Conservation (phyloP, 202 grass and related monocot genomes). For the Eragrostis tef region DNA sequence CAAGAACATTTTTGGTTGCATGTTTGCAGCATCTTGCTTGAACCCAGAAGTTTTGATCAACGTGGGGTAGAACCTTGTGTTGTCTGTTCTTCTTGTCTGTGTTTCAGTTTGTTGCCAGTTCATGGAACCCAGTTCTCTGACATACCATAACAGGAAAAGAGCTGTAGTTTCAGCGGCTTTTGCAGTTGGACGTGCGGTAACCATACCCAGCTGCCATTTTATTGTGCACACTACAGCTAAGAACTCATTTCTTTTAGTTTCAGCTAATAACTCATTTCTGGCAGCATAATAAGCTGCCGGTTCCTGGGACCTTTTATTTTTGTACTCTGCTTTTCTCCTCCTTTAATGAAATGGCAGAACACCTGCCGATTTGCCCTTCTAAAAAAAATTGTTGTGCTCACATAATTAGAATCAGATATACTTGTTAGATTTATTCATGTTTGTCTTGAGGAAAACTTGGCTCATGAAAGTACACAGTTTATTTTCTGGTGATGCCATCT, state of each 20-base stretch:
- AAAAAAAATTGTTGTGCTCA: too few relatives aligned
- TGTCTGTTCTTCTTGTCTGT: conserved; percentile 49
- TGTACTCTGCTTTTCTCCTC: too few relatives aligned
- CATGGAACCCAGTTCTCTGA: conserved; percentile 29
- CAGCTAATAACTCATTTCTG: too few relatives aligned
- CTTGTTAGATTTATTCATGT: neutral
- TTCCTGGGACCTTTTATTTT: too few relatives aligned
- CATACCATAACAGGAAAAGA: conserved; percentile 35
- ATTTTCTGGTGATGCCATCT: neutral
- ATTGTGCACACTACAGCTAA: conserved; percentile 8
- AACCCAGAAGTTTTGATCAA: conserved; percentile 37
- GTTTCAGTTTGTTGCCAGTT: conserved; percentile 4
- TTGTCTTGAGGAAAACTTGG: neutral
- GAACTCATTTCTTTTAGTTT: too few relatives aligned
- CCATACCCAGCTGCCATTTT: conserved; percentile 28
- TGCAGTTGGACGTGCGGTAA: conserved; percentile 44
- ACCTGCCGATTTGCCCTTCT: too few relatives aligned
- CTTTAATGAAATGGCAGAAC: too few relatives aligned
- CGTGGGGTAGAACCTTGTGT: conserved; percentile 28
- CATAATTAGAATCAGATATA: conserved; percentile 13
- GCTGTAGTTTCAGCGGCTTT: conserved; percentile 44
- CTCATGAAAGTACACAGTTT: neutral
- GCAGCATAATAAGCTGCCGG: too few relatives aligned
- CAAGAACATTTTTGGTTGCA: conserved; percentile 55
- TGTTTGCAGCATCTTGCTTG: conserved; percentile 40